Conservation (phyloP, 257 asterid genomes). For the Paulownia fortunei region DNA sequence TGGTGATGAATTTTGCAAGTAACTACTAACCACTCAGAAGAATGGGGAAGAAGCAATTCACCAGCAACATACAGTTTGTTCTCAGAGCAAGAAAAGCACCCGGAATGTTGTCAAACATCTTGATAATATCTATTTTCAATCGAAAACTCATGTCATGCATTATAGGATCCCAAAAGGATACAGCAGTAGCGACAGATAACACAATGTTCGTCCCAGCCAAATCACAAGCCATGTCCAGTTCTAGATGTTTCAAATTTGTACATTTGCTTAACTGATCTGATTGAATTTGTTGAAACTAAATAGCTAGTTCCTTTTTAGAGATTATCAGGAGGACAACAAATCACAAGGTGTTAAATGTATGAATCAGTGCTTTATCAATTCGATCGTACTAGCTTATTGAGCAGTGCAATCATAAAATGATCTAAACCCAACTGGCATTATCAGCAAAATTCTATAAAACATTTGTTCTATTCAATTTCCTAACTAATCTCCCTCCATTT, state of each 20-base stretch:
- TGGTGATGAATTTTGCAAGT: background rate
- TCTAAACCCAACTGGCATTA: background rate
- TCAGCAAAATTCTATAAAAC: background rate
- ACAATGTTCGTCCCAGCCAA: background rate
- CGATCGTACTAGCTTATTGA: background rate
- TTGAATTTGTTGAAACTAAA: background rate
- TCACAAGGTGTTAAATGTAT: background rate
- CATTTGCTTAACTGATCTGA: background rate
- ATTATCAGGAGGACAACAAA: background rate
- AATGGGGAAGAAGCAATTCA: background rate
- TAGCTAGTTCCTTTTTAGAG: background rate
- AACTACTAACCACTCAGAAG: background rate
- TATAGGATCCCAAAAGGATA: background rate
- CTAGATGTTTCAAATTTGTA: background rate
- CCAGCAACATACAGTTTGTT: background rate
- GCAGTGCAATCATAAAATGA: background rate
- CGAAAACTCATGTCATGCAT: background rate
- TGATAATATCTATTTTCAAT: background rate
- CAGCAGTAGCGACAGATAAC: background rate
- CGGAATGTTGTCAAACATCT: background rate
- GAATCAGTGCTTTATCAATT: background rate
- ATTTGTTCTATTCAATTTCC: background rate
- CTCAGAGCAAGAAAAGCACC: background rate
- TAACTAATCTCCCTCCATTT: background rate
- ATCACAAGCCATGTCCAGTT: too few species aligned